Base-by-base conservation (phyloP, 805 yeast species). In the Starmerella floris region DNA sequence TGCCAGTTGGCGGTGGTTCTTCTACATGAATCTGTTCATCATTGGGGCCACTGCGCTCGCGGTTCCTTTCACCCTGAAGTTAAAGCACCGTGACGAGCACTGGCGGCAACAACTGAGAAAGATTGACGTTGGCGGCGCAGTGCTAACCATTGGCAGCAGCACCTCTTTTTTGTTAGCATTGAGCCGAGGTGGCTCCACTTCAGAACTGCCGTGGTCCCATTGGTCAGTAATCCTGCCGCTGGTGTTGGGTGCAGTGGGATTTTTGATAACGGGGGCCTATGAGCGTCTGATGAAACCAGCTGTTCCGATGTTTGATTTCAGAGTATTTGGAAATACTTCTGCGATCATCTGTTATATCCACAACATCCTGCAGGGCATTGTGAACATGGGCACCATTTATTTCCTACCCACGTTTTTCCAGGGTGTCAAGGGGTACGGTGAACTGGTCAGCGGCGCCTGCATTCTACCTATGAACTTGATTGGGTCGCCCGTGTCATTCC, bases 1-100 rank as follows among this genome's bases (percentile, higher is more conserved):
- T 40, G 73, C 68, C 4, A 61, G 73, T n/a, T 79, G 85, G 85
- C 65, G 85, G 53, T 78, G 85, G 83, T 74, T 83, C 52, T 80
- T 78, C 56, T 80, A 74, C 59, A 66, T 80, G 48, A 79, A 79
- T 57, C 57, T 80, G 30, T 83, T 84, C 2, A 58, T 77, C 28
- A 81, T 82, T 16, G 83, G 79, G 1, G 41, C 64, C 0, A 70
- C 74, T 0, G 53, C 66, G 17, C 53, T 56, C 0, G 49, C 66
- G 6, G 55, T 73, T 16, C 37, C 65, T 3, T 44, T 66, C 4
- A 62, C 67, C 17, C 69, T 72, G 55, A 61, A 65, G 25, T 54
- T 55, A 20, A 62, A 51, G 27, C 40, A 65, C n/a, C 36, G 73
- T 6, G 69, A 70, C 8, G 60, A 66, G 41, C 52, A 64, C 41